Percentiles rank a stretch among this genome's conserved stretches.
These are phyloP conservation scores for Prunella vulgaris DNA, from an alignment of 257 asterid species.

Conservation along the genomic window DNA sequence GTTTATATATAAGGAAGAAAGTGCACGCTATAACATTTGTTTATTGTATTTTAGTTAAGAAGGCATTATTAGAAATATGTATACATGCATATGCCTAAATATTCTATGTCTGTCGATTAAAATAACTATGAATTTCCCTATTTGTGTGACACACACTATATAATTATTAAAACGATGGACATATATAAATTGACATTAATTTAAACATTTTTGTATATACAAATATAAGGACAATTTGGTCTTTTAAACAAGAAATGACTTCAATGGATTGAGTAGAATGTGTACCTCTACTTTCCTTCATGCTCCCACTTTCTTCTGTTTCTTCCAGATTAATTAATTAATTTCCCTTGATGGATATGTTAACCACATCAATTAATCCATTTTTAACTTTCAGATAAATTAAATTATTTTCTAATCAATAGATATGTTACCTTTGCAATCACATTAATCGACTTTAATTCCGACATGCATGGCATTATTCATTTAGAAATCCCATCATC, in stretches of 20 bases:
- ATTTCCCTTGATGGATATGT: slow-evolving; percentile 11
- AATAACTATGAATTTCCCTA: too few species aligned
- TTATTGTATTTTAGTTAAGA: too few species aligned
- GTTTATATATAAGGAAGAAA: too few species aligned
- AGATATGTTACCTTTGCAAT: not conserved
- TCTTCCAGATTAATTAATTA: slow-evolving; percentile 6
- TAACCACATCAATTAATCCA: not conserved
- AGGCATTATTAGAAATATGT: too few species aligned
- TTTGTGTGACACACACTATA: too few species aligned
- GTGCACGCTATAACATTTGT: too few species aligned
- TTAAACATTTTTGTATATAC: too few species aligned
- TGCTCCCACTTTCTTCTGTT: slow-evolving; percentile 21
- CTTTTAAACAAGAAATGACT: slow-evolving; percentile 14
- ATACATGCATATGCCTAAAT: too few species aligned
- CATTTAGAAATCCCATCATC: slow-evolving; percentile 21
- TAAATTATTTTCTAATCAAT: not conserved
- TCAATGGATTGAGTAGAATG: not conserved
- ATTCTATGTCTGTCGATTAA: too few species aligned
- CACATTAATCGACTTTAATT: not conserved
- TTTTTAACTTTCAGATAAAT: not conserved
- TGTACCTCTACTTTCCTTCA: slow-evolving; percentile 1
- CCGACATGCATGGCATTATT: not conserved
- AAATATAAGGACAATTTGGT: slow-evolving; percentile 1
- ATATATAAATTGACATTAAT: too few species aligned
- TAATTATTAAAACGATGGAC: too few species aligned